Percentiles rank a stretch among this genome's conserved stretches.
Conservation (phyloP, 805 yeast genomes). For the Candida insectalens region DNA sequence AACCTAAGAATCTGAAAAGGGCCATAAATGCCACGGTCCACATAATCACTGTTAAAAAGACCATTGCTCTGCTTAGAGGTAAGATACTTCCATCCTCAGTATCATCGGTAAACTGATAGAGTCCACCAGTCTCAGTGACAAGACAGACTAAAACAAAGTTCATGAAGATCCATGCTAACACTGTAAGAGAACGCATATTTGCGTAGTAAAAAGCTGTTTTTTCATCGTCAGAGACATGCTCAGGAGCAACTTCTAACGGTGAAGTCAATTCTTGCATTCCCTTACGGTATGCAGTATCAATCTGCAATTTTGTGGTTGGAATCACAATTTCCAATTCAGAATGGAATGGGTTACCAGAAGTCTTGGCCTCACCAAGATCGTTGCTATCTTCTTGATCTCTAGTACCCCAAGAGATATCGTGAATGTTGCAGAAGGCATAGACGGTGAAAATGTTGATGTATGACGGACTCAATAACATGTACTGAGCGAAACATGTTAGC, state of each 20-base stretch:
- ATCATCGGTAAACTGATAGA: constrained; percentile 34
- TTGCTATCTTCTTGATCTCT: constrained; percentile 68
- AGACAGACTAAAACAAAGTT: constrained; percentile 76
- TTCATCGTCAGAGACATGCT: constrained; percentile 18
- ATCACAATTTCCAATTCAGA: constrained; percentile 62
- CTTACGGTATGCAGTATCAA: constrained; percentile 63
- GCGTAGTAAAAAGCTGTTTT: constrained; percentile 77
- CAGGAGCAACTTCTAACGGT: constrained; percentile 20
- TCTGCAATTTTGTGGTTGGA: constrained; percentile 69
- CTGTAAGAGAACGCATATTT: constrained; percentile 79
- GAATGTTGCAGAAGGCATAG: constrained; percentile 92
- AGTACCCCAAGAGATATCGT: constrained; percentile 97
- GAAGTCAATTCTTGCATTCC: constrained; percentile 50
- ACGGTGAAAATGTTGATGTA: constrained; percentile 87
- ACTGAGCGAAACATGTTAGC: constrained; percentile 81
- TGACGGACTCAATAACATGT: constrained; percentile 75
- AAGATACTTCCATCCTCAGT: constrained; percentile 23
- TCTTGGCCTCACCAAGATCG: constrained; percentile 80
- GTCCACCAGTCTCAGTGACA: constrained; percentile 79
- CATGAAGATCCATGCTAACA: constrained; percentile 80
- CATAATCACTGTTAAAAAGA: constrained; percentile 73
- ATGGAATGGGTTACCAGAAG: constrained; percentile 30
- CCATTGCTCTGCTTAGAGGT: constrained; percentile 37
- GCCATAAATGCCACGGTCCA: constrained; percentile 95
- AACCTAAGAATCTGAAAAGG: constrained; percentile 69